These are phyloP conservation scores for Lachancea fermentati DNA, from an alignment of 805 yeast species.

Conservation along the genomic window DNA sequence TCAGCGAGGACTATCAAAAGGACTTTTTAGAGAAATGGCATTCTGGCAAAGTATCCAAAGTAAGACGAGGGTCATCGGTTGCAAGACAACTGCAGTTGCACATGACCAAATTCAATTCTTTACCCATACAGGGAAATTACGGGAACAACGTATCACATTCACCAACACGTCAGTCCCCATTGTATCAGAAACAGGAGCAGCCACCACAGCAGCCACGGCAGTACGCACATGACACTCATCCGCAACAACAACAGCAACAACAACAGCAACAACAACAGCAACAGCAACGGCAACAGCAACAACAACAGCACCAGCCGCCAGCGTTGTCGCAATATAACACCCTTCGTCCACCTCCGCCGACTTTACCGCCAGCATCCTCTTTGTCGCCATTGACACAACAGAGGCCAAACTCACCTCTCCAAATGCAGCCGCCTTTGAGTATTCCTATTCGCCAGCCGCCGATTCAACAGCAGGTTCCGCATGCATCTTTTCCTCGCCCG, in stretches of 20 bases:
- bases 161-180: slow-evolving; percentile 4
- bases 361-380: slow-evolving; percentile 8
- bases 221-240: neutral
- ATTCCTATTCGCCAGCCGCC: slow-evolving; percentile 8
- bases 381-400: slow-evolving; percentile 6
- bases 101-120: slow-evolving; percentile 41
- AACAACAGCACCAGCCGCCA: slow-evolving; percentile 9
- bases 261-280: slow-evolving; percentile 4
- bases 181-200: slow-evolving; percentile 3
- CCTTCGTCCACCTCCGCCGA: slow-evolving; percentile 7
- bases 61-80: slow-evolving; percentile 75
- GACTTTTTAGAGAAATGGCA: slow-evolving; percentile 80
- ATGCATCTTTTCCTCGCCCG: slow-evolving; percentile 3
- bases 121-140: slow-evolving; percentile 32
- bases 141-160: slow-evolving; percentile 5
- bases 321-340: neutral
- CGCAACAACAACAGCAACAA: slow-evolving; percentile 8
- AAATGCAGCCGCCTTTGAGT: slow-evolving; percentile 7
- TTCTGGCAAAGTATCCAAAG: slow-evolving; percentile 66
- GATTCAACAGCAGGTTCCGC: slow-evolving; percentile 9
- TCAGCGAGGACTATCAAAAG: slow-evolving; percentile 72
- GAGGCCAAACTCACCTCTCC: slow-evolving; percentile 5
- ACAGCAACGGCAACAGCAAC: slow-evolving; percentile 10
- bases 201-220: slow-evolving; percentile 1
- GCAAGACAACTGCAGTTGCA: slow-evolving; percentile 76